phyloP scores from a whole-genome alignment of 345 rosid genomes.

The Sonneratia alba region DNA sequence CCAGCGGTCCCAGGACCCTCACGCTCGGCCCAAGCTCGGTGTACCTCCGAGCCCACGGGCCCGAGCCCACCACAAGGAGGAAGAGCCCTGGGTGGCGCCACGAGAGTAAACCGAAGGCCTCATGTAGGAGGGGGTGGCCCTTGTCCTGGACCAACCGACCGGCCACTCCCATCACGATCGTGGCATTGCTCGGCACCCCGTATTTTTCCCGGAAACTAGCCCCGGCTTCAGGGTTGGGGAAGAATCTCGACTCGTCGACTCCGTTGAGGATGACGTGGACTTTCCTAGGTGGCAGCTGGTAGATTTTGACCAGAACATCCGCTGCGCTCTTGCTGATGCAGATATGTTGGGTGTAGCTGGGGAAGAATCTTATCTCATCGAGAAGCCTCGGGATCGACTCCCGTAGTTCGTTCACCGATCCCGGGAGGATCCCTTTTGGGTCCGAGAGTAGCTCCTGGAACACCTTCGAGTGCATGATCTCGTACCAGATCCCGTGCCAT shows the following conservation, averaged over 20 bases:
- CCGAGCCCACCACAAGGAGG: slow-evolving; percentile 62
- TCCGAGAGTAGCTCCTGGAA: slow-evolving; percentile 44
- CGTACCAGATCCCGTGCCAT: slow-evolving; percentile 77
- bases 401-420: slow-evolving; percentile 28
- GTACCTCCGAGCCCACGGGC: slow-evolving; percentile 63
- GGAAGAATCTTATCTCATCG: slow-evolving; percentile 52
- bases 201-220: slow-evolving; percentile 30
- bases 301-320: slow-evolving; percentile 47
- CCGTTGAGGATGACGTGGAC: slow-evolving; percentile 75
- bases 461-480: slow-evolving; percentile 65
- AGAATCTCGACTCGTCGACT: slow-evolving; percentile 46
- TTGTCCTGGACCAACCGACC: slow-evolving; percentile 68
- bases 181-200: slow-evolving; percentile 26
- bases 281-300: slow-evolving; percentile 40
- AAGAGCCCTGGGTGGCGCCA: slow-evolving; percentile 26
- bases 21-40: slow-evolving; percentile 44
- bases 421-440: slow-evolving; percentile 17
- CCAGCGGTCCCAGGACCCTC: slow-evolving; percentile 46
- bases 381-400: slow-evolving; percentile 52
- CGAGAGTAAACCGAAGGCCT: slow-evolving; percentile 39
- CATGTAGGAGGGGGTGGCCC: slow-evolving; percentile 58
- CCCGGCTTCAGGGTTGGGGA: slow-evolving; percentile 26
- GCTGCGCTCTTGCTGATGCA: slow-evolving; percentile 60
- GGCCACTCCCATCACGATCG: slow-evolving; percentile 58
- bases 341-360: slow-evolving; percentile 50